Evolutionary conservation across 768 basidiomycete species (phyloP), one percentile per base, ranked within the genome.

Genomic region (Russula sp.): DNA sequence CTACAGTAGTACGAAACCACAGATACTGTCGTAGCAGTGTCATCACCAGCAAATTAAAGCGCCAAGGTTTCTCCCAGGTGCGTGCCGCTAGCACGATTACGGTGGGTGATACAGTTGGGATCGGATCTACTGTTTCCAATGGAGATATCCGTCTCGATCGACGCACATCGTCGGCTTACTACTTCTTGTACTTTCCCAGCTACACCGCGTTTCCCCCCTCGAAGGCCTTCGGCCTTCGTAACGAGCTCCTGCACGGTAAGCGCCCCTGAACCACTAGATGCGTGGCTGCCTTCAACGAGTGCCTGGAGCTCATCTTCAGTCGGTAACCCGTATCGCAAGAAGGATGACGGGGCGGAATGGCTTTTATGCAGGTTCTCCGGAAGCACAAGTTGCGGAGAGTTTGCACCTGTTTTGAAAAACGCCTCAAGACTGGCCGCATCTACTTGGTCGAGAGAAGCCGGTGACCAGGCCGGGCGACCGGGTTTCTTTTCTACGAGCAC

Each of bases 111-210:
- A 30, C 44, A 7, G 22, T 34, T 28, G 38, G 32, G 26, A 66
- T 67, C 68, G 32, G 26, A 66, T 67, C 68, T 67, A 75, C 36
- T 79, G 77, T 67, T 80, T 83, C 87, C 87, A 89, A 69, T 79
- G 78, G 36, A 89, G 76, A 49, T 73, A 73, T 57, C 79, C 79
- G 67, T 85, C 84, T 68, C 84, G 81, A 22, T 83, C 78, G 48
- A 84, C 73, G 46, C 81, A 70, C 90, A 93, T 70, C 79, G 82
- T 69, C 93, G 86, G 61, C 77, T 71, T 14, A 90, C 81, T 53
- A 97, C 84, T 67, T 94, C 93, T 40, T 83, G 67, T 24, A 96
- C 79, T 76, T 94, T 97, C 70, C 87, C 86, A 70, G 75, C 78
- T 2, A 92, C 84, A 30, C 90, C 92, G 68, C 69, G 56, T 75